Evolutionary conservation across 2,329 filamentous ascomycete species (phyloP).

Genomic region (Botrytis byssoidea): DNA sequence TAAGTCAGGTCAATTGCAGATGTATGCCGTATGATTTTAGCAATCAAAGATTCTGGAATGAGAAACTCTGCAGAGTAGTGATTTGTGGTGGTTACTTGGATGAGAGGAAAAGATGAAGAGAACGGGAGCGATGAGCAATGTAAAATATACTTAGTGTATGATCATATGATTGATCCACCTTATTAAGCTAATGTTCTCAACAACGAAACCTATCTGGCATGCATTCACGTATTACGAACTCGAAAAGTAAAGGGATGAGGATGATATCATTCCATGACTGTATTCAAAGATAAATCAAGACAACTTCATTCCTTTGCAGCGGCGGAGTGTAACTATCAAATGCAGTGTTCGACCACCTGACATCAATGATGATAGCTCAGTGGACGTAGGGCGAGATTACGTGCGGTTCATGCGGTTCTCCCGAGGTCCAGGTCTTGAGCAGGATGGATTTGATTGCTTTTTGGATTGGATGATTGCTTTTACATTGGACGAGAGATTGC

Average conservation of each 20-base stretch:
- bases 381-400: neutral
- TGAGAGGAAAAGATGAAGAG: neutral
- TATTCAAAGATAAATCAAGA: neutral
- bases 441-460: neutral
- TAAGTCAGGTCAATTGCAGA: conserved; percentile 12
- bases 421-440: neutral
- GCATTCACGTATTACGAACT: neutral
- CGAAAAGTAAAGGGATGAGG: neutral
- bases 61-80: conserved; percentile 3
- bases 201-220: conserved; percentile 8
- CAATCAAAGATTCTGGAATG: conserved; percentile 15
- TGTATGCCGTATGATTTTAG: conserved; percentile 12
- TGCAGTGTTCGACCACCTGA: conserved; percentile 9
- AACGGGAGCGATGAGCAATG: neutral
- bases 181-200: neutral
- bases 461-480: neutral
- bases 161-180: conserved; percentile 15
- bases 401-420: too few species aligned
- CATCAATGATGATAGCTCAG: neutral
- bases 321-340: conserved; percentile 1
- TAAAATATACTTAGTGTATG: conserved; percentile 18
- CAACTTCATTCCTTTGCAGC: neutral
- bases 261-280: conserved; percentile 1
- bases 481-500: neutral
- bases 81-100: neutral